phyloP scores from a whole-genome alignment of 768 basidiomycete species.

The Albatrellus ellisii region DNA sequence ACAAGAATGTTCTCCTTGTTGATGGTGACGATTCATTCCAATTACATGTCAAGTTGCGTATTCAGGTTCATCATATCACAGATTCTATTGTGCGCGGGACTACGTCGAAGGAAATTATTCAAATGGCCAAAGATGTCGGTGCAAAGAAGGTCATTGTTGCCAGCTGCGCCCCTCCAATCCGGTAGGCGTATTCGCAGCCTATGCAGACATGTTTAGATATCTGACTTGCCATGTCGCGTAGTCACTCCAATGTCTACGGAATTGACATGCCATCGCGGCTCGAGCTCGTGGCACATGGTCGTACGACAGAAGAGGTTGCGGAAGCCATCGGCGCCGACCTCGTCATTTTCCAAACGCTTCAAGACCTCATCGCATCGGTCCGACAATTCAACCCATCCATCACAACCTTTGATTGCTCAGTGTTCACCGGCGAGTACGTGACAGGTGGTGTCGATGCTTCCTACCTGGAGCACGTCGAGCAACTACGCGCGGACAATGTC shows the following conservation, averaged over 20 bases:
- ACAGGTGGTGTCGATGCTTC: conserved; percentile 83
- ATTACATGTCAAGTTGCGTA: neutral
- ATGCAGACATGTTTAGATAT: conserved; percentile 6
- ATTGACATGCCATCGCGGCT: conserved; percentile 98
- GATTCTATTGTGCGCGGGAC: conserved; percentile 99
- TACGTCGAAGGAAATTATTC: conserved; percentile 95
- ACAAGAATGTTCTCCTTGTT: conserved; percentile 88
- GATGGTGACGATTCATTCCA: conserved; percentile 50
- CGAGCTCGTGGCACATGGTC: conserved; percentile 95
- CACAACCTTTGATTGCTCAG: conserved; percentile 83
- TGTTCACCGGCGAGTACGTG: conserved; percentile 94
- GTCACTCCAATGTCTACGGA: conserved; percentile 92
- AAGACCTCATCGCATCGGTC: conserved; percentile 79
- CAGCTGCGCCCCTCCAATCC: conserved; percentile 93
- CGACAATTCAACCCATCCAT: conserved; percentile 73
- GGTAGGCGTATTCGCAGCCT: conserved; percentile 28
- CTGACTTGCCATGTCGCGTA: conserved; percentile 16
- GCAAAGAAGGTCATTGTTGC: conserved; percentile 94
- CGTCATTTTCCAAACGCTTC: conserved; percentile 88
- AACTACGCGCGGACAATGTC: conserved; percentile 68
- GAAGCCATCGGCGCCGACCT: conserved; percentile 90
- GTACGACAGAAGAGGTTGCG: conserved; percentile 91
- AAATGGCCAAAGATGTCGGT: conserved; percentile 99
- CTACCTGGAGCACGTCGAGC: conserved; percentile 69
- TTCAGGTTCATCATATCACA: conserved; percentile 20